Base-by-base conservation (phyloP, 495 filamentous ascomycete genomes). In the Lichina pygmaea region DNA sequence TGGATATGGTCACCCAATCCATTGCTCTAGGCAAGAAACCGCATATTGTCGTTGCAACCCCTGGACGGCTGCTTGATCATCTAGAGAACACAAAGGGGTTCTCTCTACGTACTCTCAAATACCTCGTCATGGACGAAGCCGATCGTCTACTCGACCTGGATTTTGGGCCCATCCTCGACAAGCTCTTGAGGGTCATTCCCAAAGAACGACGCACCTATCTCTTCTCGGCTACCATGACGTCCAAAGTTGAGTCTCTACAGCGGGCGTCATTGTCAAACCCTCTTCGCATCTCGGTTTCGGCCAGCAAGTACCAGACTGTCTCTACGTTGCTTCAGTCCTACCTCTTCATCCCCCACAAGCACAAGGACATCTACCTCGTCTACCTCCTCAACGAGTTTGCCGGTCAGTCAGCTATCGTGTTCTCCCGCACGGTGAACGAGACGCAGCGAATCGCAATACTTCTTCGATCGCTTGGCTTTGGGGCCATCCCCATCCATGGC, bases 1-100 rank as follows among this genome's bases (percentile, higher is more conserved):
- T 97, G 72, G 86, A 94, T 50, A 93, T 92, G 80, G 75, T 93
- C 0, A 66, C 82, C 1, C 89, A 97, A 56, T 59, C 77, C 0
- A 86, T 97, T 48, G 74, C 83, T 0, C 68, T 97, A 2, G 81
- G 77, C 7, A 93, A 92, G 67, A 86, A 83, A 48, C 86, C 86
- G 3, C 86, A 95, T 48, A 73, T 93, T 10, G 57, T 93, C 34
- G 75, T 82, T 13, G 89, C 86, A 0, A 93, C 89, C 0, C 89
- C 89, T 0, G 86, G 89, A 43, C 72, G 89, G 44, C 61, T 97
- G 9, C 65, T 94, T 3, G 89, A 97, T 53, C 89, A 97, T 56
- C 63, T 94, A 8, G 86, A 97, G 58, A 93, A 93, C 56, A 97
- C 89, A 7, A 93, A 92, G 57, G 86, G 89, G 8, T 97, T 97